Base-by-base conservation (phyloP, 257 asterid species). In the Ophiorrhiza pumila region DNA sequence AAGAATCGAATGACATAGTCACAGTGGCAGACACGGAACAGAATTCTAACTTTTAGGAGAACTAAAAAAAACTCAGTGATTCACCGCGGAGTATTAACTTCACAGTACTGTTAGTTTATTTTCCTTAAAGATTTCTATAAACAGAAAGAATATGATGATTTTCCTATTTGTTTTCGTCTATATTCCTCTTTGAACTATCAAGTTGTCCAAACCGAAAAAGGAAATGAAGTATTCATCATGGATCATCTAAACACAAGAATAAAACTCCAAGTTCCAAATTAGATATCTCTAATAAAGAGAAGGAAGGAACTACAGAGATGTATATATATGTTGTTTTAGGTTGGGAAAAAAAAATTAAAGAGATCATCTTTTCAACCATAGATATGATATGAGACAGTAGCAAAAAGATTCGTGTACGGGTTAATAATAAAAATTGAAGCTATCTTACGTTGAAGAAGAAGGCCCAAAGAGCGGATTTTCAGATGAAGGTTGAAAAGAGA, bases 401-500 rank as follows among this genome's bases (percentile, higher is more conserved):
- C 7, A 50, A 52, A 31, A 53, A 75, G 14, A 60, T 22, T 59
- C 27, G 59, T 35, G 66, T 4, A 8, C 27, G 0, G 22, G 11
- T 10, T 22, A 20, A 22, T 4, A 25, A 25, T 18, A 32, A 65
- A 41, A 63, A 49, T 27, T 29, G 7, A 11, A 41, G 59, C 18
- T 64, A 65, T 49, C 95, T 86, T 77, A 94, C 99, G 97, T 87
- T 27, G 87, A 77, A 74, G 96, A 81, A 78, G 99, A 90, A 80
- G 99, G 97, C 2, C 99, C 99, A 25, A 94, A 78, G 55, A 88
- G 72, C 29, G 98, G 99, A 81, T 94, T 94, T 77, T 94, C 91
- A 45, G 82, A 69, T 58, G 86, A 55, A 4, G 97, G 97, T 88
- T 94, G 96, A 65, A 90, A 94, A 32, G 97, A 88, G 52, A 91